Base-by-base conservation (phyloP, 257 asterid species). In the Salvia miltiorrhiza region DNA sequence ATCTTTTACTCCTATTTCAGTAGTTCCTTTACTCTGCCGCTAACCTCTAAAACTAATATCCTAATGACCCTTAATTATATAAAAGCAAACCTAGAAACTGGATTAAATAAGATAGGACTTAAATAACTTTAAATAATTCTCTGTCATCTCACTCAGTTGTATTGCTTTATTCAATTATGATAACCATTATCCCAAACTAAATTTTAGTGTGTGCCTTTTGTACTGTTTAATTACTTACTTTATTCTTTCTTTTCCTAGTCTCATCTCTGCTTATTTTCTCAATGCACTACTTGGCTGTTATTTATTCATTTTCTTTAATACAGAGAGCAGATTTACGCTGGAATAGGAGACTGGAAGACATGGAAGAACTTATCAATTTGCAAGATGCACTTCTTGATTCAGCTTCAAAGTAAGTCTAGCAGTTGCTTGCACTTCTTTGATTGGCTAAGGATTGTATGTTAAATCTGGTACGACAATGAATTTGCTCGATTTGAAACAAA, bases 281-380 rank as follows among this genome's bases (percentile, higher is more conserved):
- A 60, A 17, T 6, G 63, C 66, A 58, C 20, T 14, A 55, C 39
- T 47, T 69, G 21, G 48, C 14, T 49, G 37, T 75, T 24, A 68
- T 64, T 60, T 72, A 49, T 49, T 63, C 19, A 56, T 67, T 75
- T 72, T 54, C 4, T 71, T 56, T 39, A 58, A 45, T 63, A 44
- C 81, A 93, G 98, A 83, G 96, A 83, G 97, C 98, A 66, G 98
- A 93, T 84, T 77, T 93, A 77, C 97, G 97, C 19, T 93, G 98
- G 98, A 93, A 88, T 74, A 82, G 96, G 86, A 80, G 74, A 77
- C 61, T 74, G 57, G 98, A 93, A 83, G 98, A 93, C 78, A 84
- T 93, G 93, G 93, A 86, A 74, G 79, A 93, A 55, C 98, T 93
- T 49, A 85, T 63, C 66, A 80, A 66, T 62, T 82, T 93, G 77